phyloP scores from a whole-genome alignment of 192 early-diverging fungal species.

The Coemansia sp. region DNA sequence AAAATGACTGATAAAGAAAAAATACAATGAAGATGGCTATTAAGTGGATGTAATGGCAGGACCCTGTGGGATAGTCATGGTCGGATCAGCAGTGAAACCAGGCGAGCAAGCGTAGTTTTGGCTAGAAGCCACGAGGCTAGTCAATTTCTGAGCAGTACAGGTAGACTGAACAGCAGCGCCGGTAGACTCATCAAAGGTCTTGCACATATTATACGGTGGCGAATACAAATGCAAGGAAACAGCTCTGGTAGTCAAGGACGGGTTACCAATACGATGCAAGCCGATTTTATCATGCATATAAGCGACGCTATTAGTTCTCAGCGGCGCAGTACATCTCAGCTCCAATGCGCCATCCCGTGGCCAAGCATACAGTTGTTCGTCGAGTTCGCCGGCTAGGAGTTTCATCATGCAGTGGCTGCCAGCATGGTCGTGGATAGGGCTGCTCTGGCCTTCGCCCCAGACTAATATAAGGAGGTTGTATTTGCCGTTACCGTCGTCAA shows the following conservation, averaged over 20 bases:
- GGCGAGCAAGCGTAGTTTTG: slow-evolving; percentile 8
- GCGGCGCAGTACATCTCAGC: slow-evolving; percentile 50
- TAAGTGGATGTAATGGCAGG: slow-evolving; percentile 25
- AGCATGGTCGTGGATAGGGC: slow-evolving; percentile 90
- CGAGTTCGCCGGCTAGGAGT: slow-evolving; percentile 76
- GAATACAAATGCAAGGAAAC: slow-evolving; percentile 91
- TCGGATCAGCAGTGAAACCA: background rate
- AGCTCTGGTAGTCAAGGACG: slow-evolving; percentile 57
- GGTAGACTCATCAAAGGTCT: slow-evolving; percentile 79
- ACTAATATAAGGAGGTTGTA: slow-evolving; percentile 92
- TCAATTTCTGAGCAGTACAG: slow-evolving; percentile 33
- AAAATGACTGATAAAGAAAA: slow-evolving; percentile 10
- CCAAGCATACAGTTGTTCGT: slow-evolving; percentile 79
- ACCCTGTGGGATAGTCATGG: background rate
- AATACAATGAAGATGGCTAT: slow-evolving; percentile 4
- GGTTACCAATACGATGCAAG: slow-evolving; percentile 80
- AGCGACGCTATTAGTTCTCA: slow-evolving; percentile 66
- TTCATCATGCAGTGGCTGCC: slow-evolving; percentile 93
- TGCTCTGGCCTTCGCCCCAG: slow-evolving; percentile 74
- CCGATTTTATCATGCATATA: slow-evolving; percentile 93
- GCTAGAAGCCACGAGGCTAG: background rate
- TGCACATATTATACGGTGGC: slow-evolving; percentile 82
- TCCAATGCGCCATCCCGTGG: slow-evolving; percentile 54
- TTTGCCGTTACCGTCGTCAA: slow-evolving; percentile 88
- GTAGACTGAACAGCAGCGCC: slow-evolving; percentile 44